A percentile compares a stretch with the other conserved stretches of the same genome.
Conservation (phyloP, 1,284 basidiomycete genomes). For the Microbotryum scabiosae region DNA sequence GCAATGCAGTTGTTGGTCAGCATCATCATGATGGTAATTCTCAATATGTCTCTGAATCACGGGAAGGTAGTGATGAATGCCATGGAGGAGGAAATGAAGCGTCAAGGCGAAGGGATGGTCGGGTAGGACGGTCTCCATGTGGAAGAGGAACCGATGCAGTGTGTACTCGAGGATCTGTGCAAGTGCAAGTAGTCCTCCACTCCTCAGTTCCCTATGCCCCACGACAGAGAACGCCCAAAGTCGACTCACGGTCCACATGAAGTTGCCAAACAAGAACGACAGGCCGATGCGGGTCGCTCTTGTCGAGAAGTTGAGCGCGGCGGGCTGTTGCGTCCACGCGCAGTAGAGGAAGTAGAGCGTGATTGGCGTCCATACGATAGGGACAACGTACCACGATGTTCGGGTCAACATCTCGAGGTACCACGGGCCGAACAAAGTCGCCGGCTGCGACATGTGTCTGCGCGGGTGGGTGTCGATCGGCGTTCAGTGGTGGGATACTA, state of each 20-base stretch:
- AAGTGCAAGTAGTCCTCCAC: neutral
- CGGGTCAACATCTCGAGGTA: conserved; percentile 81
- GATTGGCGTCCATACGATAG: conserved; percentile 86
- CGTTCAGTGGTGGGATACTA: neutral
- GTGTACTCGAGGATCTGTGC: conserved; percentile 69
- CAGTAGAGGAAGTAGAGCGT: conserved; percentile 67
- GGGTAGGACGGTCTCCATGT: conserved; percentile 83
- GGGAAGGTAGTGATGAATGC: conserved; percentile 93
- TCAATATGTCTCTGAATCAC: conserved; percentile 42
- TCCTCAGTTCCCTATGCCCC: neutral
- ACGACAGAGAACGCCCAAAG: neutral
- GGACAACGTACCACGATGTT: conserved; percentile 92
- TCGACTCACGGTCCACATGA: conserved; percentile 67
- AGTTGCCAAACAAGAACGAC: conserved; percentile 71
- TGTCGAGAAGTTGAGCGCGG: conserved; percentile 28
- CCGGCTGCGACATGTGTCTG: conserved; percentile 76
- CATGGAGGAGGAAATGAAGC: conserved; percentile 89
- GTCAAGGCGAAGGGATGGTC: conserved; percentile 71
- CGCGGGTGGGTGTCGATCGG: neutral
- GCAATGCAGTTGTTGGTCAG: conserved; percentile 5
- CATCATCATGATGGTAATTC: too few species aligned
- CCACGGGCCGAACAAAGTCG: conserved; percentile 73
- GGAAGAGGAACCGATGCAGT: conserved; percentile 97
- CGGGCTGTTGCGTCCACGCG: conserved; percentile 71
- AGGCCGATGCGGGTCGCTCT: conserved; percentile 29